These are phyloP conservation scores for Hansfordia pulvinata DNA, from an alignment of 2,329 filamentous ascomycete species.

Conservation along the genomic window DNA sequence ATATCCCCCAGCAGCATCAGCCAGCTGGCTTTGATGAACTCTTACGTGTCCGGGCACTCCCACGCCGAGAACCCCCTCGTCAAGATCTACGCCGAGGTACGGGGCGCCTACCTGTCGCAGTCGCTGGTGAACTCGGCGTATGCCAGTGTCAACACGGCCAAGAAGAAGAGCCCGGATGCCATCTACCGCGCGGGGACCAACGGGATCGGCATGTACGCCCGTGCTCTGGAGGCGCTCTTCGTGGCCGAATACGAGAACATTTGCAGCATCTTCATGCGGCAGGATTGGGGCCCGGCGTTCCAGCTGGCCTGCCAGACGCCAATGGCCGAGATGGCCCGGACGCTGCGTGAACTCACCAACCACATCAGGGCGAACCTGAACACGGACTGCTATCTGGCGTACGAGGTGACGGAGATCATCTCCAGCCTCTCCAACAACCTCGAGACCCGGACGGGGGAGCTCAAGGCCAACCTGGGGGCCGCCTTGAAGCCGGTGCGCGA, in stretches of 20 bases:
- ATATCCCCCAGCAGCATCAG: slow-evolving; percentile 64
- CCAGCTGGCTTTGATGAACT: slow-evolving; percentile 67
- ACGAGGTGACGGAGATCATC: slow-evolving; percentile 88
- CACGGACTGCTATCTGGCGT: slow-evolving; percentile 89
- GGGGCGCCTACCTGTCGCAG: slow-evolving; percentile 72
- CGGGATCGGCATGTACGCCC: slow-evolving; percentile 80
- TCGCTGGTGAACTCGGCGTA: slow-evolving; percentile 78
- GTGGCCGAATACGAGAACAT: slow-evolving; percentile 85
- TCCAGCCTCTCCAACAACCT: slow-evolving; percentile 66
- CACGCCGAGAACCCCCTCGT: slow-evolving; percentile 56
- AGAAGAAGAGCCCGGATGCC: slow-evolving; percentile 68
- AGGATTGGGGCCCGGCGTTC: slow-evolving; percentile 73
- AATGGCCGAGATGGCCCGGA: slow-evolving; percentile 71
- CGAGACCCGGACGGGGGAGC: slow-evolving; percentile 70
- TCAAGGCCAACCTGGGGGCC: slow-evolving; percentile 72
- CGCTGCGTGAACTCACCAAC: slow-evolving; percentile 74
- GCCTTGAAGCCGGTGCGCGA: slow-evolving; percentile 82
- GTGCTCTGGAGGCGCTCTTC: slow-evolving; percentile 77
- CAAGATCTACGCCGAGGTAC: slow-evolving; percentile 72
- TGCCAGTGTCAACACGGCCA: slow-evolving; percentile 71
- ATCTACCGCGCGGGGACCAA: slow-evolving; percentile 83
- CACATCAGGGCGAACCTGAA: slow-evolving; percentile 78
- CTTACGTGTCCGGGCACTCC: slow-evolving; percentile 52
- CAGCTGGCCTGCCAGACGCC: slow-evolving; percentile 66
- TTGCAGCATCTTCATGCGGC: slow-evolving; percentile 69